Evolutionary conservation across 495 filamentous ascomycete genomes (phyloP).

Genomic region (Hamigera avellanea): DNA sequence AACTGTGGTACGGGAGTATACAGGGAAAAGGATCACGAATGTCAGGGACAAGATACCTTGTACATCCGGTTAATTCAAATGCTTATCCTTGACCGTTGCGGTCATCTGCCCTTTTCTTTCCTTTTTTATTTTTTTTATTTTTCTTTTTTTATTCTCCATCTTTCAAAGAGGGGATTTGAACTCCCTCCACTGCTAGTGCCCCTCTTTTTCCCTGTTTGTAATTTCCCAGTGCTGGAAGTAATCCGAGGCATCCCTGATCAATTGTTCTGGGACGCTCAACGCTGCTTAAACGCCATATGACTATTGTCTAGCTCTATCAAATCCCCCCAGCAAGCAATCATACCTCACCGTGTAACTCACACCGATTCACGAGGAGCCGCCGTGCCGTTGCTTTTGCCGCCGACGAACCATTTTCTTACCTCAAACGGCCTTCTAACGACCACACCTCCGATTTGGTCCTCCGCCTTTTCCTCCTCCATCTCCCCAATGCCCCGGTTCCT

Average conservation of each 20-base stretch:
- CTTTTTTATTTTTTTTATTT: conserved; percentile 4
- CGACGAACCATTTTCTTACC: conserved; percentile 8
- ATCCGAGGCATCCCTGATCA: not conserved
- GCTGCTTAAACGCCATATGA: not conserved
- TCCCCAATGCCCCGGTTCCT: too few species aligned
- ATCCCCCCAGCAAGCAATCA: conserved; percentile 4
- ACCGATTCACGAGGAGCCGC: conserved; percentile 6
- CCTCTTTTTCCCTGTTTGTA: too few species aligned
- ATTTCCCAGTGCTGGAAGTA: too few species aligned
- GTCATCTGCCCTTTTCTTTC: not conserved
- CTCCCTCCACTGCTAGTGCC: not conserved
- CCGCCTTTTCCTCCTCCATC: not conserved
- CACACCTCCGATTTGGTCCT: conserved; percentile 3
- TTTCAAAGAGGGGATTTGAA: not conserved
- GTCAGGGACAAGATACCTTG: too few species aligned
- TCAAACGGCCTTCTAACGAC: conserved; percentile 4
- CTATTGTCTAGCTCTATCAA: conserved; percentile 4
- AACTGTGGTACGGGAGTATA: too few species aligned
- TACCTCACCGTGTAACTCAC: conserved; percentile 10
- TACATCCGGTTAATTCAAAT: not conserved
- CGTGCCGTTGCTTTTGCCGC: conserved; percentile 13
- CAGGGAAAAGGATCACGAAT: too few species aligned
- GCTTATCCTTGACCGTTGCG: not conserved
- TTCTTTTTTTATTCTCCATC: not conserved
- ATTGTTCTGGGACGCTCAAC: not conserved